Conservation (phyloP, 2,329 filamentous ascomycete species). For the Colletotrichum tanaceti region DNA sequence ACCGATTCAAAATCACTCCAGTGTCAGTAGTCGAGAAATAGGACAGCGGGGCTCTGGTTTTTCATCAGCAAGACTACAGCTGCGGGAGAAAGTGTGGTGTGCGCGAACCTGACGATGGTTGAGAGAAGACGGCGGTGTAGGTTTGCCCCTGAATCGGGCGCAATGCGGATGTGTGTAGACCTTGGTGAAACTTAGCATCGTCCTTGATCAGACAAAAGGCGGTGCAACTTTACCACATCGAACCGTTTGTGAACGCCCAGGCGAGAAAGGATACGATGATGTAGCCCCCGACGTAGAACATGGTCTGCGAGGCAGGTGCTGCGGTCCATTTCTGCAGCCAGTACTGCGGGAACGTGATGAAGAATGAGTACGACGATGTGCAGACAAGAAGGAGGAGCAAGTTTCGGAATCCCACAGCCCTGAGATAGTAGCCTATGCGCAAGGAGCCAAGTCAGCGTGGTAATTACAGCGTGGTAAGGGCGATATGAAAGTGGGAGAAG, state of each 20-base stretch:
- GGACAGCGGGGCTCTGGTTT: constrained; percentile 14
- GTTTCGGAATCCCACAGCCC: constrained; percentile 8
- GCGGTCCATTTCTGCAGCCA: constrained; percentile 37
- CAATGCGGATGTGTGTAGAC: constrained; percentile 15
- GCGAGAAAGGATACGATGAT: constrained; percentile 11
- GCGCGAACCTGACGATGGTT: constrained; percentile 18
- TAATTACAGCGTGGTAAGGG: background rate
- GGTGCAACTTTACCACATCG: constrained; percentile 21
- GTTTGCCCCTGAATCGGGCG: constrained; percentile 10
- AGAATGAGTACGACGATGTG: constrained; percentile 15
- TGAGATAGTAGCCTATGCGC: constrained; percentile 12
- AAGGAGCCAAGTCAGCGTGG: background rate
- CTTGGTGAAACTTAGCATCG: background rate
- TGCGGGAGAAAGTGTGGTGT: no score
- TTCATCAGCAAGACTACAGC: background rate
- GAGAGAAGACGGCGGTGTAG: constrained; percentile 28
- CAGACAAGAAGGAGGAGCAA: constrained; percentile 29
- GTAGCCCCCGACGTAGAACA: constrained; percentile 24
- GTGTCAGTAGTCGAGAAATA: background rate
- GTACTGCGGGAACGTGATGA: constrained; percentile 30
- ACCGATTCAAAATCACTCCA: constrained; percentile 38
- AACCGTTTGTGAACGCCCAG: constrained; percentile 16
- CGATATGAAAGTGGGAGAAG: no score
- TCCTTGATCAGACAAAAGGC: background rate
- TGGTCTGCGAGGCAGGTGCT: constrained; percentile 12